Evolutionary conservation across 2,329 filamentous ascomycete genomes (phyloP).

Genomic region (Phyllosticta ampelicida): DNA sequence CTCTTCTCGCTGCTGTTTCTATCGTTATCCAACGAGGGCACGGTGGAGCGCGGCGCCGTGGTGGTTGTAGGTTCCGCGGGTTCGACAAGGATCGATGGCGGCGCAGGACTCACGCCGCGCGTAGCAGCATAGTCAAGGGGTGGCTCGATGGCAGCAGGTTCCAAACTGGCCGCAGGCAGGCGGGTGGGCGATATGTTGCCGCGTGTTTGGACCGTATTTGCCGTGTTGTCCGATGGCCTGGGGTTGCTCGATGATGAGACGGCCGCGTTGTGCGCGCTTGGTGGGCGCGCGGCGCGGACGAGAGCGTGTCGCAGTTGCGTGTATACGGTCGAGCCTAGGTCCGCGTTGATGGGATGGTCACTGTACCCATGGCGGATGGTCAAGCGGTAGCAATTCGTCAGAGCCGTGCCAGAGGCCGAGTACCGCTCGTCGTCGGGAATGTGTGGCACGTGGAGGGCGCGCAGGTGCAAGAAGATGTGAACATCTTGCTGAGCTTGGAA

Average conservation of each 20-base stretch:
- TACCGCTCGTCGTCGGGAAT: slow-evolving; percentile 35
- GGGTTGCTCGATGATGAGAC: neutral
- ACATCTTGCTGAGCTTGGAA: slow-evolving; percentile 57
- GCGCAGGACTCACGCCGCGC: neutral
- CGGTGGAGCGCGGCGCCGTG: neutral
- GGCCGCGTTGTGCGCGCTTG: neutral
- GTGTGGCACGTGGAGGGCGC: slow-evolving; percentile 47
- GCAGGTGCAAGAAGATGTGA: slow-evolving; percentile 64
- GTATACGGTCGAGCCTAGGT: slow-evolving; percentile 50
- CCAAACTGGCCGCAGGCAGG: neutral
- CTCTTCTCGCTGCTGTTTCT: slow-evolving; percentile 14
- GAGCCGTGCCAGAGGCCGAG: slow-evolving; percentile 32
- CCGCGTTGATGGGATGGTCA: slow-evolving; percentile 57
- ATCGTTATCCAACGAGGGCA: slow-evolving; percentile 9
- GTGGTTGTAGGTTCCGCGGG: too few relatives aligned
- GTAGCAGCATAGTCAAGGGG: slow-evolving; percentile 27
- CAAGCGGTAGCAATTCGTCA: slow-evolving; percentile 57
- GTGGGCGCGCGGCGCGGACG: slow-evolving; percentile 12
- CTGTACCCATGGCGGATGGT: slow-evolving; percentile 63
- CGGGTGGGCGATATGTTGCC: slow-evolving; percentile 2
- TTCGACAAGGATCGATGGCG: slow-evolving; percentile 3
- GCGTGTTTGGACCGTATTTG: neutral
- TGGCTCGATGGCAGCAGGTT: neutral
- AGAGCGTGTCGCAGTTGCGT: slow-evolving; percentile 43
- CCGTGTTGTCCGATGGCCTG: neutral